Evolutionary conservation across 495 filamentous ascomycete species (phyloP).

Genomic region (Neurospora sp.): DNA sequence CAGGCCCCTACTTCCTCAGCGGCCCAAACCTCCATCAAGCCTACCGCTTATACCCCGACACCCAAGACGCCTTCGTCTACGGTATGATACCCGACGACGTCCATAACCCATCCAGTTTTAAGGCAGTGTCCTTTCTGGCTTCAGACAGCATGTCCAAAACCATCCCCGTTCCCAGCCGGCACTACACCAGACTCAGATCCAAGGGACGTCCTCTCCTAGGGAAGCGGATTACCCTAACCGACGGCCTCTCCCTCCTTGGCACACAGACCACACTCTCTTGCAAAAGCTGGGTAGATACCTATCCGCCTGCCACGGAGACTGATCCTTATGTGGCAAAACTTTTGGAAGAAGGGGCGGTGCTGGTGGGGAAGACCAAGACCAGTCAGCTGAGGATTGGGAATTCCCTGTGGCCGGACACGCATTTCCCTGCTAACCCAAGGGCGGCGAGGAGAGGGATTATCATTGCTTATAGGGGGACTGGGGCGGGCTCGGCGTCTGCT

Average conservation of each 20-base stretch:
- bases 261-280: slow-evolving; percentile 32
- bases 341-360: slow-evolving; percentile 32
- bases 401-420: slow-evolving; percentile 10
- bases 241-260: slow-evolving; percentile 35
- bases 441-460: slow-evolving; percentile 34
- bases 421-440: slow-evolving; percentile 37
- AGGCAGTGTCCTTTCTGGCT: background rate
- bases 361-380: slow-evolving; percentile 40
- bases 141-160: slow-evolving; percentile 1
- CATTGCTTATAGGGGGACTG: background rate
- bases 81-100: slow-evolving; percentile 2
- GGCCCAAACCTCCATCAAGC: slow-evolving; percentile 7
- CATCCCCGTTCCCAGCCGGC: slow-evolving; percentile 32
- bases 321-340: slow-evolving; percentile 28
- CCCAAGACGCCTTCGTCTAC: slow-evolving; percentile 6
- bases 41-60: slow-evolving; percentile 9
- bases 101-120: background rate
- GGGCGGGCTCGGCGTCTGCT: background rate
- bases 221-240: too few species aligned
- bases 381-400: slow-evolving; percentile 30
- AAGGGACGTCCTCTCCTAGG: too few species aligned
- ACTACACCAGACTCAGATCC: slow-evolving; percentile 21
- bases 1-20: slow-evolving; percentile 14
- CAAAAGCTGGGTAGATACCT: slow-evolving; percentile 29
- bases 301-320: slow-evolving; percentile 22